These are phyloP conservation scores for Garcia nutans DNA, from an alignment of 345 rosid species.

Conservation along the genomic window DNA sequence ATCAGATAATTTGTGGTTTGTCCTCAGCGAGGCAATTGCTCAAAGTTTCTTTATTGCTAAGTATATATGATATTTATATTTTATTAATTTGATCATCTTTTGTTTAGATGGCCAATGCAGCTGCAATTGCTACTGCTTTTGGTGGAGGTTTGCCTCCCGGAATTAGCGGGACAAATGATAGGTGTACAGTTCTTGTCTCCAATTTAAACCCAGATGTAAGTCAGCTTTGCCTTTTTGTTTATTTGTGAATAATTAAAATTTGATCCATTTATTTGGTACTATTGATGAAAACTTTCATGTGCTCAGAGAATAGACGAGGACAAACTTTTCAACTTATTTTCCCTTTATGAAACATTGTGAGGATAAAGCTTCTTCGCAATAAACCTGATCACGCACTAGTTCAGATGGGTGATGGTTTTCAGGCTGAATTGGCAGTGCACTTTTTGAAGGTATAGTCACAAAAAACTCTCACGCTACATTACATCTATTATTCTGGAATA, in stretches of 20 bases:
- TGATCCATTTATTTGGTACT: slow-evolving; percentile 1
- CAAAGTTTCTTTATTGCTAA: slow-evolving; percentile 7
- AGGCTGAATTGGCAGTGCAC: slow-evolving; percentile 94
- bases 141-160: slow-evolving; percentile 98
- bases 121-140: slow-evolving; percentile 95
- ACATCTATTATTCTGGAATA: neutral
- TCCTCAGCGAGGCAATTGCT: neutral
- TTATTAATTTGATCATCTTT: neutral
- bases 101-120: slow-evolving; percentile 75
- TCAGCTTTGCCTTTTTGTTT: slow-evolving; percentile 9
- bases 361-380: slow-evolving; percentile 89
- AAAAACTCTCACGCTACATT: neutral
- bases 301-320: slow-evolving; percentile 83
- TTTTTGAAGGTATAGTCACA: slow-evolving; percentile 69
- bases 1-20: neutral
- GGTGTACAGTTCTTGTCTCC: slow-evolving; percentile 87
- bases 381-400: slow-evolving; percentile 98
- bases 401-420: slow-evolving; percentile 99
- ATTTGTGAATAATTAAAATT: neutral
- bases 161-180: slow-evolving; percentile 86
- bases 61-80: neutral
- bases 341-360: slow-evolving; percentile 89
- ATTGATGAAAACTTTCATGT: slow-evolving; percentile 16
- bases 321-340: slow-evolving; percentile 92
- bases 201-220: slow-evolving; percentile 90